A percentile compares a stretch with the other conserved stretches of the same genome.
Conservation (phyloP, 169 alveolate species). For the Cryptosporidium ubiquitum region DNA sequence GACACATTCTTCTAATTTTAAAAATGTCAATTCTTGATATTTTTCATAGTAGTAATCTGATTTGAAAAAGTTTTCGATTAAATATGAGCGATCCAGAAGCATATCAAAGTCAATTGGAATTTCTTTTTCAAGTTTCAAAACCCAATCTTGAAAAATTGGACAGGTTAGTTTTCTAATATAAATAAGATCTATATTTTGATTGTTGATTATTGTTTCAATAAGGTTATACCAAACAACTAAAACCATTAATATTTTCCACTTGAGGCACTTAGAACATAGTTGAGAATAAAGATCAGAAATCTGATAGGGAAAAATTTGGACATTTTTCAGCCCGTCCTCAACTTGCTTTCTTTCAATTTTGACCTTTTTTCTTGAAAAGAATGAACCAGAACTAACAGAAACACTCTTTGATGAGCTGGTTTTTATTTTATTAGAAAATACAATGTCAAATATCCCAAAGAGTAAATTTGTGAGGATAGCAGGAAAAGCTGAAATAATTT, state of each 20-base stretch:
- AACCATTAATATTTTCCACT: conserved; percentile 23
- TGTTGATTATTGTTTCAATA: not conserved
- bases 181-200: not conserved
- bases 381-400: not conserved
- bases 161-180: conserved; percentile 3
- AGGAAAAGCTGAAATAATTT: not conserved
- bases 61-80: not conserved
- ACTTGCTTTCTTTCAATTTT: not conserved
- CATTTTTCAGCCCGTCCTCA: not conserved
- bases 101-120: not conserved
- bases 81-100: not conserved
- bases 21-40: not conserved
- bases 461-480: not conserved
- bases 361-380: not conserved
- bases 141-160: conserved; percentile 30
- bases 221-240: conserved; percentile 36
- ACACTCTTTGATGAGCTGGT: not conserved
- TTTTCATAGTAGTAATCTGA: not conserved
- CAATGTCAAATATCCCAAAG: conserved; percentile 15
- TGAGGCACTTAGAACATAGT: conserved; percentile 1
- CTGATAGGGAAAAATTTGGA: not conserved
- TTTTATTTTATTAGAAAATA: not conserved
- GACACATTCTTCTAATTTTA: not conserved
- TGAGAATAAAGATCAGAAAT: conserved; percentile 2
- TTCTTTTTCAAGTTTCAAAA: not conserved